Conservation (phyloP, 805 yeast species). For the Nakazawaea holstii region DNA sequence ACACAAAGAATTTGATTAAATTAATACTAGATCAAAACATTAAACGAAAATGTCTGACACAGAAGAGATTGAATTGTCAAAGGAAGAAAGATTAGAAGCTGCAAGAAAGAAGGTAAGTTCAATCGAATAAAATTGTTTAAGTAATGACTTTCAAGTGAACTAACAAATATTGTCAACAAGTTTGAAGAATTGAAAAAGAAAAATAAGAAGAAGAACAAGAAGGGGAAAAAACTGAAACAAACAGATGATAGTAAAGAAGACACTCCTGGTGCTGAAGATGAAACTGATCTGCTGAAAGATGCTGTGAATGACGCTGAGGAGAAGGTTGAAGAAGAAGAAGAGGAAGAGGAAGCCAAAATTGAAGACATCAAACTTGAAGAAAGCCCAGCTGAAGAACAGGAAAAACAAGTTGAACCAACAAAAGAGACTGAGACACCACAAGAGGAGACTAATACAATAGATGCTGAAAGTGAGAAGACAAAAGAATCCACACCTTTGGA, state of each 20-base stretch:
- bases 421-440: constrained; percentile 19
- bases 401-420: constrained; percentile 18
- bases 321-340: constrained; percentile 14
- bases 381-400: constrained; percentile 18
- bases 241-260: constrained; percentile 15
- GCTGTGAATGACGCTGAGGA: constrained; percentile 13
- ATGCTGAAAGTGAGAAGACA: neutral
- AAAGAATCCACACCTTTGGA: neutral
- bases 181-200: constrained; percentile 17
- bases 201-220: constrained; percentile 16
- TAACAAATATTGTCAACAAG: constrained; percentile 5
- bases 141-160: neutral
- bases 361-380: constrained; percentile 3
- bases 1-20: neutral
- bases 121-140: neutral
- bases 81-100: constrained; percentile 28
- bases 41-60: neutral
- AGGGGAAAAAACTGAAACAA: constrained; percentile 19
- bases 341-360: constrained; percentile 13
- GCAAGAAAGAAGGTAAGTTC: constrained; percentile 27
- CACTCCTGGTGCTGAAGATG: constrained; percentile 19
- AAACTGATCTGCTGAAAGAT: neutral
- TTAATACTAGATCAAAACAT: neutral
- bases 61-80: constrained; percentile 17
- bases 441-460: constrained; percentile 12